A percentile compares a stretch with the other conserved stretches of the same genome.
Evolutionary conservation across 2,329 filamentous ascomycete genomes (phyloP).

Genomic region (Hypoxylon sp.): DNA sequence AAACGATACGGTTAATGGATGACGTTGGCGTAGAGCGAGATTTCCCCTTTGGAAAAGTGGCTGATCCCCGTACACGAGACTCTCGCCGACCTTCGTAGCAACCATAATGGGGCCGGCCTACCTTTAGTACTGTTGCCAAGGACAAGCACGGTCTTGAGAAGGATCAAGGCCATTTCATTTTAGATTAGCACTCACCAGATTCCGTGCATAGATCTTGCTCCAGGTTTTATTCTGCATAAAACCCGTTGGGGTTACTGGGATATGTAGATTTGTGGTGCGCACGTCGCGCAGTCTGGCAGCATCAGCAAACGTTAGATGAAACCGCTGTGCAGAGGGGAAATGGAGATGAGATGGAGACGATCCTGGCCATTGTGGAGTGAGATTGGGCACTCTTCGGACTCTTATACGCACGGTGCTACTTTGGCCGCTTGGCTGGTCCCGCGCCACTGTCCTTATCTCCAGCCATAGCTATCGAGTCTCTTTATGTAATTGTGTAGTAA

Average conservation of each 20-base stretch:
- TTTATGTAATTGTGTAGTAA: conserved; percentile 2
- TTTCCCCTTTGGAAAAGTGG: conserved; percentile 6
- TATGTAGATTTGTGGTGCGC: conserved; percentile 8
- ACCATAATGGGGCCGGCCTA: conserved; percentile 21
- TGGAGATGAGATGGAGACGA: conserved; percentile 12
- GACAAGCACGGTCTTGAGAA: conserved; percentile 23
- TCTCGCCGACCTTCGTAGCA: conserved; percentile 16
- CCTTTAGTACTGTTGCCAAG: conserved; percentile 26
- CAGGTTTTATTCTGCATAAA: conserved; percentile 27
- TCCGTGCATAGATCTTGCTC: conserved; percentile 29
- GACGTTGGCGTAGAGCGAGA: conserved; percentile 8
- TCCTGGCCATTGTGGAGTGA: conserved; percentile 26
- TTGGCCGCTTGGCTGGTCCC: conserved; percentile 4
- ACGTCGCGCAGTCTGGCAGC: neutral
- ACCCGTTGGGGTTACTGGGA: neutral
- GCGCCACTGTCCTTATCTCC: conserved; percentile 4
- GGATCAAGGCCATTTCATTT: conserved; percentile 12
- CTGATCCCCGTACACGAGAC: conserved; percentile 16
- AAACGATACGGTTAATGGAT: conserved; percentile 4
- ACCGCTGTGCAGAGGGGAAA: conserved; percentile 15
- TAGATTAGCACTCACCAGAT: conserved; percentile 25
- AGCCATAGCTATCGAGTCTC: neutral
- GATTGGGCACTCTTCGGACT: conserved; percentile 10
- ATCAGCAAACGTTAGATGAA: conserved; percentile 15
- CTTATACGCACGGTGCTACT: conserved; percentile 10